Conservation (phyloP, 306 rosid genomes). For the Vicia sativa region DNA sequence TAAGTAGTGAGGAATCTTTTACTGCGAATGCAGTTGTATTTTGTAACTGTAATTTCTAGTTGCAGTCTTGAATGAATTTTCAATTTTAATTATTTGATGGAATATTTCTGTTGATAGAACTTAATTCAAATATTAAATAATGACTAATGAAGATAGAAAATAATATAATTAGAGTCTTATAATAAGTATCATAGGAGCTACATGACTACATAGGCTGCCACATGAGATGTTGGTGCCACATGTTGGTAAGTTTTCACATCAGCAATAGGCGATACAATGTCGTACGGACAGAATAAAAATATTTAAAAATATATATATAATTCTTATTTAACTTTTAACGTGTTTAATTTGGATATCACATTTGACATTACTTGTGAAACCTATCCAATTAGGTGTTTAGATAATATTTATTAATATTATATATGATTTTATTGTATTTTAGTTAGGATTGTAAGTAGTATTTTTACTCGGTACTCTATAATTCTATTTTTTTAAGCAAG, state of each 20-base stretch:
- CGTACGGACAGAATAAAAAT: not conserved
- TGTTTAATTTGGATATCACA: no score
- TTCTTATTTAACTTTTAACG: no score
- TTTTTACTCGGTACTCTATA: no score
- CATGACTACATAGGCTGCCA: not conserved
- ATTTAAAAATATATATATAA: no score
- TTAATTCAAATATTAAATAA: not conserved
- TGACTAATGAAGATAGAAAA: not conserved
- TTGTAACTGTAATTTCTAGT: conserved; percentile 39
- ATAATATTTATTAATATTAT: no score
- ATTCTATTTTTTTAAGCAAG: no score
- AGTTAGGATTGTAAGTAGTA: no score
- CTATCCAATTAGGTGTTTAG: no score
- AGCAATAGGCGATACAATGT: not conserved
- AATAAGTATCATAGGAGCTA: no score
- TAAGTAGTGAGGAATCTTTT: conserved; percentile 30
- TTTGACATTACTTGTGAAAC: no score
- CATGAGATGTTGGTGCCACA: not conserved
- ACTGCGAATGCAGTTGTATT: conserved; percentile 33
- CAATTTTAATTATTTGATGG: conserved; percentile 8
- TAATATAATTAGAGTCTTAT: no score
- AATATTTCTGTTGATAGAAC: not conserved
- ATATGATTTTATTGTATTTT: no score
- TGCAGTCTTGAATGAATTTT: conserved; percentile 15
- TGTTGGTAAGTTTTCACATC: not conserved